Evolutionary conservation across 2,329 filamentous ascomycete species (phyloP).

Genomic region (Nakataea oryzae): DNA sequence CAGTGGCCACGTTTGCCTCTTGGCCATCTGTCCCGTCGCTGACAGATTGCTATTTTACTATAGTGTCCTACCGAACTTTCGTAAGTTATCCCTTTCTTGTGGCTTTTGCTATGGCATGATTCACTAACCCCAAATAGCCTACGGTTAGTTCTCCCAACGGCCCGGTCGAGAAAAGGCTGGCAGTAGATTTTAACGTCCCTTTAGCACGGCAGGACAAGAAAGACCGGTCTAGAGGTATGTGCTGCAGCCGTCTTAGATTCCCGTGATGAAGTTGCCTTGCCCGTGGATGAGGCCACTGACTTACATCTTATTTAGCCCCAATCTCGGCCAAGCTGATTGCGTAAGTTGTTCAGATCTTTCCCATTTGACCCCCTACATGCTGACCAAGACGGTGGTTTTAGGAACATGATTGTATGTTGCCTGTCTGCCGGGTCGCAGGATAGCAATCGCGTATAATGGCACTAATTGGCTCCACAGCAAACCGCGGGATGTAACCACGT

Average conservation of each 20-base stretch:
- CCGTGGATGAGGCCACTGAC: neutral
- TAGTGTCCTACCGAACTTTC: slow-evolving; percentile 4
- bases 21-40: neutral
- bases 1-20: neutral
- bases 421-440: neutral
- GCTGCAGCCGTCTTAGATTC: neutral
- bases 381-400: slow-evolving; percentile 59
- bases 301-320: slow-evolving; percentile 46
- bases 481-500: slow-evolving; percentile 30
- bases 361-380: slow-evolving; percentile 18
- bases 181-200: slow-evolving; percentile 67
- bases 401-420: slow-evolving; percentile 2
- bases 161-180: neutral
- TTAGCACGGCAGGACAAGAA: slow-evolving; percentile 98
- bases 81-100: neutral
- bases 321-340: slow-evolving; percentile 94
- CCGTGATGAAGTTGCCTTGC: neutral
- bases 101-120: neutral
- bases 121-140: slow-evolving; percentile 1
- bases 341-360: slow-evolving; percentile 56
- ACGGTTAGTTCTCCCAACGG: slow-evolving; percentile 1
- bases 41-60: neutral
- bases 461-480: neutral
- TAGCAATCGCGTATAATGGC: neutral
- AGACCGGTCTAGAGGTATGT: slow-evolving; percentile 33